phyloP scores from a whole-genome alignment of 176 grass and related monocot genomes.

The Phoenix roebelenii region DNA sequence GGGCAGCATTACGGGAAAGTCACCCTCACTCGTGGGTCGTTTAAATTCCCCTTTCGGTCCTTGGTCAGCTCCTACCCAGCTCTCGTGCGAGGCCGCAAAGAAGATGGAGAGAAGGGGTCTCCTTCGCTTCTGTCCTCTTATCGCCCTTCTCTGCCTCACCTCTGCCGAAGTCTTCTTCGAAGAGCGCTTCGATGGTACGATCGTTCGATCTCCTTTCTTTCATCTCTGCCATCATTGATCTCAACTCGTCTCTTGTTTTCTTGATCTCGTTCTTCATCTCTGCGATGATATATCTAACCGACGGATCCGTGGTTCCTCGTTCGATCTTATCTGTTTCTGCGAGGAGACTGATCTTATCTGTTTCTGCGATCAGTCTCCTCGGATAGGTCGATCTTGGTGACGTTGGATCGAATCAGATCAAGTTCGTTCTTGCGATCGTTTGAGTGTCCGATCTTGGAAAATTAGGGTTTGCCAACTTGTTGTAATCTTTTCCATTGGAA shows the following conservation, averaged over 20 bases:
- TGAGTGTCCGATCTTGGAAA: not conserved
- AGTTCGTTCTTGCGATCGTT: not conserved
- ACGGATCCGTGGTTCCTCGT: not conserved
- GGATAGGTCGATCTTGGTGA: no score
- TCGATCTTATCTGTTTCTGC: not conserved
- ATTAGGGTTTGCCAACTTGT: not conserved
- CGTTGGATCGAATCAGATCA: no score
- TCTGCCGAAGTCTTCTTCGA: conserved; percentile 2
- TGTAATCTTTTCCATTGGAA: no score
- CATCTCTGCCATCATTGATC: no score
- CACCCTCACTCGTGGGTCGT: not conserved
- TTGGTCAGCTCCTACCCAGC: not conserved
- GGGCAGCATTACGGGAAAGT: no score
- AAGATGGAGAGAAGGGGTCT: not conserved
- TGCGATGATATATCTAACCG: not conserved
- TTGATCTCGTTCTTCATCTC: not conserved
- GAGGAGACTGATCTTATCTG: not conserved
- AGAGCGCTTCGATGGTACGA: not conserved
- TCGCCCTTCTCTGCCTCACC: not conserved
- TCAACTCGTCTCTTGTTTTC: no score
- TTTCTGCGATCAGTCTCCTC: not conserved
- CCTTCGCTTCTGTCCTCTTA: not conserved
- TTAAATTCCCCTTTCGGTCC: not conserved
- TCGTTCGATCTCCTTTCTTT: not conserved
- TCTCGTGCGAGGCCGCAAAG: not conserved